phyloP scores from a whole-genome alignment of 768 basidiomycete genomes.

The Gautieria morchelliformis region DNA sequence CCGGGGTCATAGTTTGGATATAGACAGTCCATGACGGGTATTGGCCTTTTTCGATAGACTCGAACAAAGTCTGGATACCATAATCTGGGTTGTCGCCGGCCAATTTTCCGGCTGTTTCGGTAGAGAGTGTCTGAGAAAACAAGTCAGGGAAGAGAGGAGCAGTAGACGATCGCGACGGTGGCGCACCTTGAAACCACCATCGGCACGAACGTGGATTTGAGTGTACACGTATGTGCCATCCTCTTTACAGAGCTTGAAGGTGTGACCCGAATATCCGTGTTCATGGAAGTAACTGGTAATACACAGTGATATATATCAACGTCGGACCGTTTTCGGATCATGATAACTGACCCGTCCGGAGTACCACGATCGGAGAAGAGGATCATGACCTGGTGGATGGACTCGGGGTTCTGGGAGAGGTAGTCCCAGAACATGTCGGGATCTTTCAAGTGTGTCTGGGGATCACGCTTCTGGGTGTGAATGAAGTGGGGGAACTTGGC shows the following conservation, averaged over 20 bases:
- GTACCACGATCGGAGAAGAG: slow-evolving; percentile 93
- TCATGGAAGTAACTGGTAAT: slow-evolving; percentile 48
- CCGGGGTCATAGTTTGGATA: slow-evolving; percentile 89
- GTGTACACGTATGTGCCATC: slow-evolving; percentile 81
- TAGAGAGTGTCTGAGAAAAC: slow-evolving; percentile 53
- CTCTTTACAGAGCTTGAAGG: slow-evolving; percentile 78
- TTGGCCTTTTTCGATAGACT: slow-evolving; percentile 71
- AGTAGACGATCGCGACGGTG: slow-evolving; percentile 2
- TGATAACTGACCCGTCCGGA: slow-evolving; percentile 51
- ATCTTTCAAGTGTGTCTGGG: slow-evolving; percentile 87
- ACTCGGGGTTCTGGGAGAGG: slow-evolving; percentile 79
- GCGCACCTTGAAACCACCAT: slow-evolving; percentile 72
- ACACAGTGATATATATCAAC: slow-evolving; percentile 13
- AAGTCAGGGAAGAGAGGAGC: slow-evolving; percentile 9
- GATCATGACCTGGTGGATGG: slow-evolving; percentile 83
- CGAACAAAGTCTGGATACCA: slow-evolving; percentile 66
- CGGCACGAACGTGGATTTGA: slow-evolving; percentile 73
- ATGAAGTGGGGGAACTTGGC: slow-evolving; percentile 92
- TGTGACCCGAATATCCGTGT: slow-evolving; percentile 94
- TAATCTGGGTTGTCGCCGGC: slow-evolving; percentile 79
- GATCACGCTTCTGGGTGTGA: slow-evolving; percentile 87
- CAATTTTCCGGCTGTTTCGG: slow-evolving; percentile 52
- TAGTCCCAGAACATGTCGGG: slow-evolving; percentile 88
- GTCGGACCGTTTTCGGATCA: background rate
- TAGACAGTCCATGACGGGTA: slow-evolving; percentile 87